Evolutionary conservation across 2,329 filamentous ascomycete genomes (phyloP), one percentile per base, ranked within the genome.

Genomic region (Beauveria scarabaeidicola): DNA sequence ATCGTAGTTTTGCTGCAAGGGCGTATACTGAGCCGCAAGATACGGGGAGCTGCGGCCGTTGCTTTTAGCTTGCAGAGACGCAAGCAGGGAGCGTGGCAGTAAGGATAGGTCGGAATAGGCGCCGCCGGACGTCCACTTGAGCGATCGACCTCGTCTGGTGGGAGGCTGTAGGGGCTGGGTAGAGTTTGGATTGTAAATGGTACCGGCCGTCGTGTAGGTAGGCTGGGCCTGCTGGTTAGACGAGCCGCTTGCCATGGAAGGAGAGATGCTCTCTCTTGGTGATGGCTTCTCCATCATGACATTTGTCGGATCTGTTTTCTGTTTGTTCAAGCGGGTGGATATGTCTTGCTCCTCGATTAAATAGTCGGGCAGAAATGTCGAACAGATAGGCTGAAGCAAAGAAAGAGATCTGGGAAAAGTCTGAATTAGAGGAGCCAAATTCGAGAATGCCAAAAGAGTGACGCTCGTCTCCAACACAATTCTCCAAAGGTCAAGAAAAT

Each of bases 151-250:
- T 63, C 79, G 77, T 58, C 81, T 78, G 60, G 76, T 69, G 36
- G 81, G 81, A 48, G 81, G 75, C 62, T 81, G 79, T 27, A 82
- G 70, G 15, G 78, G 77, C 46, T 75, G 72, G 15, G 73, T 67
- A 15, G 73, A 69, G 61, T 73, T 73, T 3, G 80, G 78, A 38
- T 80, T 79, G 69, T 80, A 82, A 51, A 81, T 72, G 4, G 81
- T 82, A n/a, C 81, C 81, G 23, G 81, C 81, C 8, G 81, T 83
- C 17, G 80, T 83, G 65, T 82, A 83, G 48, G 75, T 77, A 27
- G 72, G 72, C 62, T 75, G 74, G 58, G 66, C 71, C 60, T 61
- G 64, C 40, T 65, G 61, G 41, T 65, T 52, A 21, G 52, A 64
- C 29, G 60, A 60, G 53, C 65, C 67, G 48, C 63, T 64, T 36